Base-by-base conservation (phyloP, 768 basidiomycete genomes). In the Mrakia blollopis region DNA sequence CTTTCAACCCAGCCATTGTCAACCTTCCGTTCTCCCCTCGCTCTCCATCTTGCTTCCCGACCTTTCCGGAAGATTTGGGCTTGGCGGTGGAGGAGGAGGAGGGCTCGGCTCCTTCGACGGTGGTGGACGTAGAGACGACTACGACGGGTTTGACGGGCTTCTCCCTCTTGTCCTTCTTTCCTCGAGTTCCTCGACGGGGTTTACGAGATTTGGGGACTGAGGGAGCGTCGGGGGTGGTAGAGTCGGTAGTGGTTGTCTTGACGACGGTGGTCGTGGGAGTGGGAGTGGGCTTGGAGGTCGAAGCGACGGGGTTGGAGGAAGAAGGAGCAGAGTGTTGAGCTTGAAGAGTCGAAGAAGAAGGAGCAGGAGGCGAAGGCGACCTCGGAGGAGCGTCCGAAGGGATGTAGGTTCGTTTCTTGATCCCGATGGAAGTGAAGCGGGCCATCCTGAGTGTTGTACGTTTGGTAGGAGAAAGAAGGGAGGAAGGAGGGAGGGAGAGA, bases 1-100 rank as follows among this genome's bases (percentile, higher is more conserved):
- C 77, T 28, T 78, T 70, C 16, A 74, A 35, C 6, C 77, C 77
- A 16, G 77, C 77, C 77, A 78, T 78, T n/a, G 77, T 78, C 67
- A 69, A 68, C 37, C 77, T 10, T 39, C 77, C 77, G 30, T 74
- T 70, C 39, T 67, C 62, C 35, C 30, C 69, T 25, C 67, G 61
- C 30, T 74, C 73, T 1, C 62, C 62, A 13, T 74, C 71, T 18
- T 72, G 71, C 32, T 54, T 63, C 1, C 73, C 65, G n/a, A 65
- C 50, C 18, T 72, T 41, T 0, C 25, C 52, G 1, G 18, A 4
- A 3, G 30, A 2, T 30, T 32, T 25, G 14, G 23, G 47, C 30
- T 4, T 18, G 54, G 47, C 25, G 16, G 30, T 25, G 74, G 50
- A 28, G 21, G n/a, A 44, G 57, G 44, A 30, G 8, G 69, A 50